Base-by-base conservation (phyloP, 345 rosid genomes). In the Kandelia obovata region DNA sequence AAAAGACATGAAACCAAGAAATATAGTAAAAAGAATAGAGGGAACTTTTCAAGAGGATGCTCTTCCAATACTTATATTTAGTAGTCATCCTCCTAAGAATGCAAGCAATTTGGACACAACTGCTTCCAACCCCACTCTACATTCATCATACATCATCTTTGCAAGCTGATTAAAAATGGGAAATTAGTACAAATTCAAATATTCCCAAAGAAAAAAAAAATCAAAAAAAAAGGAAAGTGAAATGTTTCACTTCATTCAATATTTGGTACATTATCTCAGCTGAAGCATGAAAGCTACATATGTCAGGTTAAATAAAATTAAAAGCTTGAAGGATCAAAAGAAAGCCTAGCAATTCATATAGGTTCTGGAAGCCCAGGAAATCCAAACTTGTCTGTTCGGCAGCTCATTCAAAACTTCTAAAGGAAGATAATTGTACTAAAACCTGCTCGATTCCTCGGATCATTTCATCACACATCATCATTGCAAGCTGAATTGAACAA, bases 391-490 rank as follows among this genome's bases (percentile, higher is more conserved):
- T 75, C 78, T 66, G 68, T 68, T 59, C 67, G 32, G 77, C 77
- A 56, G 77, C 82, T 65, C 73, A 73, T 15, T 62, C 71, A 69
- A 71, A 82, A 78, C 82, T 67, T 84, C 77, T 66, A 71, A 65
- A 71, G 37, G 81, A 61, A 57, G 81, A 76, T 34, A 73, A 68
- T 64, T 71, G 69, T 67, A 77, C 72, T 61, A 67, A 79, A 82
- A 81, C 80, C 77, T 65, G 85, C 89, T 82, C 74, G 75, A 79
- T 68, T 81, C 86, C 79, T 82, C 89, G 53, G 86, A 84, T 61
- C 72, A 85, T 74, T 79, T 43, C 87, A 84, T 88, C 90, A 88
- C 97, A 88, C 92, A 84, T 88, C 94, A 84, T 88, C 94, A 82
- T 85, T 91, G 92, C 92, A 87, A 91, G 92, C 92, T 88, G 91